Base-by-base conservation (phyloP, 2,329 filamentous ascomycete species). In the Septoria petroselini region DNA sequence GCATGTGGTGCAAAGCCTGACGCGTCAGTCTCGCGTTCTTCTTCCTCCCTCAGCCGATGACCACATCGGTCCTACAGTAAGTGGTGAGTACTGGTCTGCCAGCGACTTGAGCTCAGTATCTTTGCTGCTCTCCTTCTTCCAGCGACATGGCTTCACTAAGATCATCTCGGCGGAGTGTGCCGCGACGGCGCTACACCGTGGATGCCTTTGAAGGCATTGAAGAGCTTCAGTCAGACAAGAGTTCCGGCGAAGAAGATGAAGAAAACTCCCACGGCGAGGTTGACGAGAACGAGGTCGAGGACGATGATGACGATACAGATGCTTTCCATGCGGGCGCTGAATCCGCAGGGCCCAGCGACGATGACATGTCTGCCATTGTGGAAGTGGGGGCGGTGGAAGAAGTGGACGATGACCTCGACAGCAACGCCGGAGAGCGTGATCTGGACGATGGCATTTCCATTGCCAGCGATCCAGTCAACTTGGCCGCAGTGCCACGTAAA, bases 391-490 rank as follows among this genome's bases (percentile, higher is more conserved):
- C 41, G 12, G 38, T 52, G 49, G 61, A 66, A 54, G 61, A 63
- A 44, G 58, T 62, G 48, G 43, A 47, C 3, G 59, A 62, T 49
- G 60, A 65, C 43, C 59, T 52, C 39, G 63, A 61, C 52, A 61
- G 65, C 57, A 58, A 67, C 56, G 66, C 62, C 27, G 64, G 67
- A 49, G 70, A 72, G 15, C 63, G 69, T 19, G 68, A 71, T 45
- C 64, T 61, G 17, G 62, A 62, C 46, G 65, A 64, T 31, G 57
- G 54, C 21, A 55, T 60, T 8, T 64, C 63, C 4, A 53, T 60
- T 8, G 54, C 58, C 21, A 54, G 54, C 8, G 58, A 59, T 29
- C 52, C 49, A n/a, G 31, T 41, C 6, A 11, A n/a, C 8, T n/a
- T 34, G 30, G 17, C 23, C 17, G 12, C n/a, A 9, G 23, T 19